Evolutionary conservation across 2,329 filamentous ascomycete species (phyloP).

Genomic region (Fusarium poae): DNA sequence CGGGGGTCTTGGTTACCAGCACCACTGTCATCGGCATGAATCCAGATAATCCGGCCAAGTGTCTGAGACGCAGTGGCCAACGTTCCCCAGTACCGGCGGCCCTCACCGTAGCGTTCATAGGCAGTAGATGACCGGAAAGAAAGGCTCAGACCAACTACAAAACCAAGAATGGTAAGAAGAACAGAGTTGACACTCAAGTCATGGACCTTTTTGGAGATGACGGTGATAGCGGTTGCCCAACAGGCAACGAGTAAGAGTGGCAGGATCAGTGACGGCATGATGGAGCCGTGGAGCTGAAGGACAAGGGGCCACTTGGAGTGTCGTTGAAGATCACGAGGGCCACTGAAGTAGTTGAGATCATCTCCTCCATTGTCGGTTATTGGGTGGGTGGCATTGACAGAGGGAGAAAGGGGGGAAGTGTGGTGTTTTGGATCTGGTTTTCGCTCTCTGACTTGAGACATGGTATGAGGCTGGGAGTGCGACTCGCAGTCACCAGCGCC

Average conservation of each 20-base stretch:
- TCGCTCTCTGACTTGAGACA: neutral
- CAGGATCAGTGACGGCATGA: constrained; percentile 79
- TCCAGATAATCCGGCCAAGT: constrained; percentile 84
- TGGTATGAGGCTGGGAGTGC: neutral
- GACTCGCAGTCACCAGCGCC: neutral
- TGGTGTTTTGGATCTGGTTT: neutral
- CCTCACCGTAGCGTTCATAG: constrained; percentile 78
- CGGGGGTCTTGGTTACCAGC: constrained; percentile 65
- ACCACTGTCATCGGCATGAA: constrained; percentile 74
- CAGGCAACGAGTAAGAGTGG: constrained; percentile 71
- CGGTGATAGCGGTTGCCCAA: constrained; percentile 77
- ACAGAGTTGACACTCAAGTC: constrained; percentile 54
- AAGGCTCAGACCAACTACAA: constrained; percentile 81
- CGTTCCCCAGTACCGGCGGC: constrained; percentile 72
- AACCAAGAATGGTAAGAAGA: constrained; percentile 81
- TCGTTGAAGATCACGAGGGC: constrained; percentile 75
- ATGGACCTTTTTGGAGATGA: constrained; percentile 64
- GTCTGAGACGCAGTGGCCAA: constrained; percentile 72
- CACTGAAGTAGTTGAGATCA: constrained; percentile 71
- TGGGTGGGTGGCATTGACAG: neutral
- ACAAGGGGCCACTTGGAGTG: constrained; percentile 84
- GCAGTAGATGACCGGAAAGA: constrained; percentile 82
- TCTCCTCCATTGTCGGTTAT: neutral
- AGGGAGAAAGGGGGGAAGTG: neutral
- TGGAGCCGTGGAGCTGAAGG: constrained; percentile 79